Base-by-base conservation (phyloP, 2,329 filamentous ascomycete genomes). In the Neodidymelliopsis sp. region DNA sequence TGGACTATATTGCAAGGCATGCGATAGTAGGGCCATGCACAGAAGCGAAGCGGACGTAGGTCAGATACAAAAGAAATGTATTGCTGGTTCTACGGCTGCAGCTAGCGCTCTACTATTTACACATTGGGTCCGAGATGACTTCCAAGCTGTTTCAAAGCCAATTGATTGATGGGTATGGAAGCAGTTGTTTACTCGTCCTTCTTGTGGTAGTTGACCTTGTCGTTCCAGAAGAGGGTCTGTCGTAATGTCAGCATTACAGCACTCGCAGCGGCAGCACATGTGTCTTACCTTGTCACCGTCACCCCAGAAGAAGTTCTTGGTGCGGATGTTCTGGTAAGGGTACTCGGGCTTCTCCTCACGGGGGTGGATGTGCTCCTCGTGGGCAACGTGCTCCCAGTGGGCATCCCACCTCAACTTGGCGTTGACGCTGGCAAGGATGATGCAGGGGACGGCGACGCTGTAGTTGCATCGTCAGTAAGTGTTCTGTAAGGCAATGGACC, bases 321-420 rank as follows among this genome's bases (percentile, higher is more conserved):
- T 84, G 74, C 94, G 89, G 76, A 99, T 89, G 84, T 99, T 99
- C 85, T 96, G 90, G 86, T 96, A 99, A 53, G 91, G 80, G 79
- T 97, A 99, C 81, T 97, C 90, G 69, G 83, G 79, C 72, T 90
- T 88, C 80, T 99, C 94, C 81, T 96, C 91, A 64, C 93, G 81
- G 61, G 94, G 89, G 53, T 89, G 85, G 25, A 19, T 19, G 47
- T 50, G 47, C 41, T 55, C 46, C 76, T 90, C 79, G 79, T 97
- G 93, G 42, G 76, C 79, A 85, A 88, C 91, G 83, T 99, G 94
- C 79, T 95, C 90, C 93, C 93, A 97, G 79, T 99, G 94, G 80
- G 95, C 90, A 69, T 84, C 86, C 91, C 91, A 99, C 57, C 96
- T 86, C 72, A 87, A 86, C 75, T 89, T 96, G 67, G 92, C 92